These are phyloP conservation scores for Pythium brachiatum DNA, from an alignment of 352 stramenopile genomes.

Conservation along the genomic window DNA sequence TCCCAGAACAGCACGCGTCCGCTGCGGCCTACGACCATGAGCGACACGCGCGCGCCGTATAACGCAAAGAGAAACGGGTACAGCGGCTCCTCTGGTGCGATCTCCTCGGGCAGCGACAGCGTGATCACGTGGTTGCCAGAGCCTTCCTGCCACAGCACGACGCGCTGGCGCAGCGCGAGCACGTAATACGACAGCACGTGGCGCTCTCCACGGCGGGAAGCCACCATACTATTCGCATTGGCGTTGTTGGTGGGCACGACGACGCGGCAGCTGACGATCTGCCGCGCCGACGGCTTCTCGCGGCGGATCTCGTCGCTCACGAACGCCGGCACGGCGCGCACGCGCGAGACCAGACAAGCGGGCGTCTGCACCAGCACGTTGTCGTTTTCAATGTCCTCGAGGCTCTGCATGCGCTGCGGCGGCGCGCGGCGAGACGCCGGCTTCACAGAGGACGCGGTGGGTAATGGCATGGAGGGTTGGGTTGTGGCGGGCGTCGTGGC, in stretches of 20 bases:
- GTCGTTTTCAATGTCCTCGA: constrained; percentile 16
- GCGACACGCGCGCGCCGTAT: constrained; percentile 59
- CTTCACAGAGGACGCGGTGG: neutral
- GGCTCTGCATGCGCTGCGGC: constrained; percentile 49
- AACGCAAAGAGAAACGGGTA: constrained; percentile 67
- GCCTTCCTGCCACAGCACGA: constrained; percentile 67
- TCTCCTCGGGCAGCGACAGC: constrained; percentile 53
- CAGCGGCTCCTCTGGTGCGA: constrained; percentile 46
- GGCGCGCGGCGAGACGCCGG: constrained; percentile 1
- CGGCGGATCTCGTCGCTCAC: constrained; percentile 50
- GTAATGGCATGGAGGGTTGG: constrained; percentile 25
- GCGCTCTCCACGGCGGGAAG: constrained; percentile 30
- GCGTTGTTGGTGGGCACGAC: constrained; percentile 15
- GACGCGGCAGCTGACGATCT: constrained; percentile 25
- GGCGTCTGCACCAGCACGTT: constrained; percentile 52
- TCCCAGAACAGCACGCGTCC: constrained; percentile 81
- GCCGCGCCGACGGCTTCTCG: constrained; percentile 28
- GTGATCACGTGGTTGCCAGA: constrained; percentile 35
- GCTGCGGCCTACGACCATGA: constrained; percentile 63
- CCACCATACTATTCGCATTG: neutral
- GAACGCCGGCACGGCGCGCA: constrained; percentile 34
- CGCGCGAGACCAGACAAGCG: constrained; percentile 49
- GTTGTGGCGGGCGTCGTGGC: neutral
- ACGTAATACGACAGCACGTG: constrained; percentile 61
- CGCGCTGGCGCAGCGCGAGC: constrained; percentile 46